phyloP scores from a whole-genome alignment of 768 basidiomycete genomes.

The Gymnopilus junonius region DNA sequence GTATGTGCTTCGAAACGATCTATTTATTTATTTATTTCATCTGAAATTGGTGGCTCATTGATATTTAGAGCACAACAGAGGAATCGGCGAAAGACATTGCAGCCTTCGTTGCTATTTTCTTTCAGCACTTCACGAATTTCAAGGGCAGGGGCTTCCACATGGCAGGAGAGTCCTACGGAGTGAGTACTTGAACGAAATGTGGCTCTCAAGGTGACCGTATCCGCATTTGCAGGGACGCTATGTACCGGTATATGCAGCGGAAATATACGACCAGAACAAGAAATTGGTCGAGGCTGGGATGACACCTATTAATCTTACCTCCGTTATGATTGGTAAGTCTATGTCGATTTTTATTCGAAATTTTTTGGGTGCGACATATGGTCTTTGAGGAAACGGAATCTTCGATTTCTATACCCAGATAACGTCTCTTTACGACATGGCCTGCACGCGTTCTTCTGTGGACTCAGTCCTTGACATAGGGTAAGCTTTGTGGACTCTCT shows the following conservation, averaged over 20 bases:
- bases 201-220: neutral
- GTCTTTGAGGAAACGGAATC: constrained; percentile 58
- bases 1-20: constrained; percentile 37
- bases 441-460: constrained; percentile 55
- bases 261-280: constrained; percentile 75
- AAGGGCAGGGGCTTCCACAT: constrained; percentile 66
- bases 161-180: constrained; percentile 80
- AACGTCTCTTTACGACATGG: constrained; percentile 48
- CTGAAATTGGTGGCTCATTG: neutral
- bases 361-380: neutral
- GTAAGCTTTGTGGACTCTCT: constrained; percentile 35
- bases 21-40: neutral
- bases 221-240: constrained; percentile 64
- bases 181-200: constrained; percentile 37
- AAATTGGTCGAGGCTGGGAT: constrained; percentile 53
- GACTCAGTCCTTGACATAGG: constrained; percentile 49
- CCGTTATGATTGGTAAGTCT: constrained; percentile 66
- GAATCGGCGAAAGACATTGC: constrained; percentile 74
- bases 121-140: constrained; percentile 73
- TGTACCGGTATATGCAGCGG: constrained; percentile 75
- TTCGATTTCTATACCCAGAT: constrained; percentile 56
- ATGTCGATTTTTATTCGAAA: neutral
- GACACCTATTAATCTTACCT: constrained; percentile 66
- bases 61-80: constrained; percentile 59
- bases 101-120: constrained; percentile 73